Evolutionary conservation across 2,329 filamentous ascomycete genomes (phyloP), one percentile per base, ranked within the genome.

Genomic region (Aurifilum marmelostoma): DNA sequence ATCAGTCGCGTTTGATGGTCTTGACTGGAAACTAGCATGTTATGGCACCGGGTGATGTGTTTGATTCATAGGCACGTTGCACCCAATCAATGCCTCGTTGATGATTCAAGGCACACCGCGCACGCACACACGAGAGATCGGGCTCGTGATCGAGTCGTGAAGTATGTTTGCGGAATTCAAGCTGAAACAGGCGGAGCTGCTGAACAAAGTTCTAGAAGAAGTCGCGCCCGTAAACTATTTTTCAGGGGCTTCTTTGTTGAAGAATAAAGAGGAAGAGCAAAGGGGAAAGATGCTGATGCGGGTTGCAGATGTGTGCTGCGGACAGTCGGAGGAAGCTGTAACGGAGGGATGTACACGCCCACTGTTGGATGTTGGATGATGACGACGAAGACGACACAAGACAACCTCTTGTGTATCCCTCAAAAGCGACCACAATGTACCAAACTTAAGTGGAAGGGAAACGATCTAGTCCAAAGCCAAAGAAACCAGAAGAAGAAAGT

Each of bases 261-360:
- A 12, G 7, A 4, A 54, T 16, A 29, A 8, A 47, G 18, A 47
- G 43, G n/a, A 1, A 47, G 16, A 54, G 24, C n/a, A 54, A 18
- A 59, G 29, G 34, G 29, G 11, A 5, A 47, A 21, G 8, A 59
- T 7, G 56, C 32, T 3, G n/a, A 9, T 11, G 21, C 56, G 56
- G 56, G 56, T 37, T 32, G 18, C 56, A 59, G 29, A 59, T 59
- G 32, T 59, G 56, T 37, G 56, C n/a, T 37, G 56, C 56, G 56
- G 37, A 18, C 32, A n/a, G 32, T 21, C 14, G 18, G 21, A n/a
- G 29, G 29, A 59, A 9, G 56, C 8, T 8, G 34, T 37, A 29
- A 37, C 11, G 32, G 7, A 59, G 34, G 8, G 8, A 8, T 12
- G 14, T 34, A 32, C 29, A 29, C 56, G 32, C 16, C 37, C 12